Conservation (phyloP, 2,329 filamentous ascomycete genomes). For the Chlorencoelia australis region DNA sequence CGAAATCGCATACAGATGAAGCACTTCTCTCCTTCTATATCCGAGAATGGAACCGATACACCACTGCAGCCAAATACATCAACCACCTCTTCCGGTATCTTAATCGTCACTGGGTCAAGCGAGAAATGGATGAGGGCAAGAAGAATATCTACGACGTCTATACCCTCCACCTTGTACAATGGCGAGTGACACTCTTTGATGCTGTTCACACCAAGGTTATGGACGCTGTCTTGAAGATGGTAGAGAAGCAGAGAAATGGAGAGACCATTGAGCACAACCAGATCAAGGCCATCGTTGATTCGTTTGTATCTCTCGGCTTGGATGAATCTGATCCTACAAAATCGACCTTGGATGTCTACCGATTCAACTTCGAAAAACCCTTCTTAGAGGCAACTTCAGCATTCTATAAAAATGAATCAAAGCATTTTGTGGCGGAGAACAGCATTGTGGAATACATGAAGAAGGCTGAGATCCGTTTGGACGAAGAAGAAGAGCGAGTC, state of each 20-base stretch:
- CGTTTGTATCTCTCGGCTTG: slow-evolving; percentile 87
- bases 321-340: slow-evolving; percentile 90
- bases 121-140: slow-evolving; percentile 97
- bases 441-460: slow-evolving; percentile 99
- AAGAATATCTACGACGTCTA: slow-evolving; percentile 98
- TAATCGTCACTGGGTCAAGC: slow-evolving; percentile 97
- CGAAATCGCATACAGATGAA: slow-evolving; percentile 76
- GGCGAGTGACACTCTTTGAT: slow-evolving; percentile 85
- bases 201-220: slow-evolving; percentile 82
- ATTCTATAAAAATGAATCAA: slow-evolving; percentile 89
- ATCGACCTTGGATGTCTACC: slow-evolving; percentile 90
- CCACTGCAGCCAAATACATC: slow-evolving; percentile 90
- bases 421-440: slow-evolving; percentile 90
- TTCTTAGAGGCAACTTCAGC: slow-evolving; percentile 75
- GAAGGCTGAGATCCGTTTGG: slow-evolving; percentile 82
- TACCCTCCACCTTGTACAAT: slow-evolving; percentile 89
- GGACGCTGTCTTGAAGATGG: slow-evolving; percentile 85
- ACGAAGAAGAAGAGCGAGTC: slow-evolving; percentile 91
- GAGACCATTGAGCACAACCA: slow-evolving; percentile 96
- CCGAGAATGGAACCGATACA: slow-evolving; percentile 92
- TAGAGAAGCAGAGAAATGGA: slow-evolving; percentile 93
- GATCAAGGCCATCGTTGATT: slow-evolving; percentile 95
- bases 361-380: slow-evolving; percentile 82
- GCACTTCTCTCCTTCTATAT: slow-evolving; percentile 89
- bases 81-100: slow-evolving; percentile 95